These are phyloP conservation scores for Xylaria scruposa DNA, from an alignment of 495 filamentous ascomycete genomes.

Conservation along the genomic window DNA sequence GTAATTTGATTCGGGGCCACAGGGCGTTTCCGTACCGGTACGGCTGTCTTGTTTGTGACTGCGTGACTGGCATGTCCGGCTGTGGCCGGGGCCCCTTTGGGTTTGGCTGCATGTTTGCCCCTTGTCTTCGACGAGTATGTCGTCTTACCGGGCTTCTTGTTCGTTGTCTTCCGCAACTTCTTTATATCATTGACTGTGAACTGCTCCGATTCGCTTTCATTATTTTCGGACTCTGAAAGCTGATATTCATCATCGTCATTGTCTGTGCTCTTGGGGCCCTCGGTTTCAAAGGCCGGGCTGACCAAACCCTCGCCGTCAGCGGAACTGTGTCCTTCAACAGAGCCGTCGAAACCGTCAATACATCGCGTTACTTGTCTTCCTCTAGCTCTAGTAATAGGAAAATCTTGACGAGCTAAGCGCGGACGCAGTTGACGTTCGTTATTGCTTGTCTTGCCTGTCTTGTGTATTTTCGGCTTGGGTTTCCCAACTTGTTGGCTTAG, in stretches of 20 bases:
- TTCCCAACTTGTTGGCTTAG: neutral
- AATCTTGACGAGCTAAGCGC: neutral
- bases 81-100: neutral
- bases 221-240: constrained; percentile 19
- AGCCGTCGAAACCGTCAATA: neutral
- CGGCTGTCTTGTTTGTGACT: neutral
- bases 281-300: neutral
- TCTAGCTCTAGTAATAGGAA: neutral
- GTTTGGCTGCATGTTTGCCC: constrained; percentile 4
- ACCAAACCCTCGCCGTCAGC: neutral
- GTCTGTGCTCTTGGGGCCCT: neutral
- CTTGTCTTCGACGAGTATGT: neutral
- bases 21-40: neutral
- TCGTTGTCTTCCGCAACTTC: neutral
- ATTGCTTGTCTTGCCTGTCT: neutral
- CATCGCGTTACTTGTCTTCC: neutral
- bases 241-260: constrained; percentile 25
- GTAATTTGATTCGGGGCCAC: neutral
- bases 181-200: neutral
- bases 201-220: neutral
- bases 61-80: neutral
- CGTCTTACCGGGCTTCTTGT: neutral
- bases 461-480: neutral
- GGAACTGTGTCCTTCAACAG: neutral
- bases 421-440: neutral